phyloP scores from a whole-genome alignment of 1,284 basidiomycete species.

The Melanopsichium pennsylvanicum region DNA sequence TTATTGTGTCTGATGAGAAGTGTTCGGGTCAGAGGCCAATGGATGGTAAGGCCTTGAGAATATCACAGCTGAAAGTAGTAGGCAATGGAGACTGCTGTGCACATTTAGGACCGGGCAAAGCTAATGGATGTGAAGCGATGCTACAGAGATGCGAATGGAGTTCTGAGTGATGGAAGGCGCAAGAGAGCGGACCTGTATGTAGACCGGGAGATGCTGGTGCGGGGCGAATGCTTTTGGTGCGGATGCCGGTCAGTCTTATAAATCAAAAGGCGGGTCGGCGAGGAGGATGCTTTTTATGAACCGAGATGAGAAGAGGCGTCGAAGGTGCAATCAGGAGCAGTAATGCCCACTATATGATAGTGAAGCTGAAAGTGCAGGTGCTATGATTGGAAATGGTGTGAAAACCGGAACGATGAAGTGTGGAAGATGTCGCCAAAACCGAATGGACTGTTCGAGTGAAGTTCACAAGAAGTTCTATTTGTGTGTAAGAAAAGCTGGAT shows the following conservation, averaged over 20 bases:
- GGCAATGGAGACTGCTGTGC: slow-evolving; percentile 2
- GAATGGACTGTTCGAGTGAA: no score
- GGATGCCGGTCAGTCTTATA: slow-evolving; percentile 2
- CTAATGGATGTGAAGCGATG: not conserved
- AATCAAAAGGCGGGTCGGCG: not conserved
- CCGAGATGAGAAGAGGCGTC: not conserved
- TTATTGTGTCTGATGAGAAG: no score
- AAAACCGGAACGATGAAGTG: not conserved
- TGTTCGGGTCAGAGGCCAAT: no score
- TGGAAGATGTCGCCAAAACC: not conserved
- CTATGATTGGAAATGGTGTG: not conserved
- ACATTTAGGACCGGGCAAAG: slow-evolving; percentile 12
- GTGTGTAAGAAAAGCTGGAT: no score
- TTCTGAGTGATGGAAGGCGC: not conserved
- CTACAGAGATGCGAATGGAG: not conserved
- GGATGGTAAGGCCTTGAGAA: no score
- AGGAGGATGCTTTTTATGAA: slow-evolving; percentile 12
- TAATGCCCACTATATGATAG: no score
- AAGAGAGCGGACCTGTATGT: not conserved
- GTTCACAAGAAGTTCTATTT: no score
- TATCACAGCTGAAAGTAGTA: slow-evolving; percentile 17
- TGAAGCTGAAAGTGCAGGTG: not conserved
- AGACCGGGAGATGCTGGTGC: no score
- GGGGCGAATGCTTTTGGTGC: slow-evolving; percentile 11
- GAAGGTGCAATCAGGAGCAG: no score